These are phyloP conservation scores for Trametes sanguinea DNA, from an alignment of 768 basidiomycete species.

Conservation along the genomic window DNA sequence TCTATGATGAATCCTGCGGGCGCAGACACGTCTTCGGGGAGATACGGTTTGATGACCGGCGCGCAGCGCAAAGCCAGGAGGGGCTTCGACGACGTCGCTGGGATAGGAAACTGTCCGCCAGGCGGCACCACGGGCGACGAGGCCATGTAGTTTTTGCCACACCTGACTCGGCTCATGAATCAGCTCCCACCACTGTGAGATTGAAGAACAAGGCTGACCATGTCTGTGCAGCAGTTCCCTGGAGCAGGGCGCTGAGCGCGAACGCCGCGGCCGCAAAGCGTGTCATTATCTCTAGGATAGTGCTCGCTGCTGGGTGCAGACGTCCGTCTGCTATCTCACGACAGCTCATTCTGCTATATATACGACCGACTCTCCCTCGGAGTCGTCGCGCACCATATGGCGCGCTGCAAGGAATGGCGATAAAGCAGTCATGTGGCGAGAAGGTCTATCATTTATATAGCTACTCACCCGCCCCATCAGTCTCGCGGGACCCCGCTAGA, in stretches of 20 bases:
- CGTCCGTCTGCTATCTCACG: slow-evolving; percentile 7
- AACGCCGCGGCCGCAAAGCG: slow-evolving; percentile 1
- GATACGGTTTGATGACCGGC: slow-evolving; percentile 49
- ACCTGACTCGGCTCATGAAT: slow-evolving; percentile 37
- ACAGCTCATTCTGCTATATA: slow-evolving; percentile 1
- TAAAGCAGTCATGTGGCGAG: slow-evolving; percentile 16
- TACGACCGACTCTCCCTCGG: neutral
- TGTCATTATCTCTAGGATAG: neutral
- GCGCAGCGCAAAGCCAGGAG: slow-evolving; percentile 49
- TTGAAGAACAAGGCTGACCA: neutral
- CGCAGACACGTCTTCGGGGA: slow-evolving; percentile 41
- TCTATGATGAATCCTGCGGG: slow-evolving; percentile 40
- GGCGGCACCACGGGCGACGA: slow-evolving; percentile 45
- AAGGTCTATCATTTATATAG: neutral
- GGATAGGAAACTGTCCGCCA: slow-evolving; percentile 46
- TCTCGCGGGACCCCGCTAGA: neutral
- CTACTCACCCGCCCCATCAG: neutral
- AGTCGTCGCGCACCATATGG: slow-evolving; percentile 11
- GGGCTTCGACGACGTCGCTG: slow-evolving; percentile 36
- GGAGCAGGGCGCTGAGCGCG: neutral
- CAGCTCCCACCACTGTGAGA: neutral
- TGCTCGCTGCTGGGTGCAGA: slow-evolving; percentile 2
- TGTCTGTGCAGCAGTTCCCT: slow-evolving; percentile 8
- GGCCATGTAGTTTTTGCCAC: slow-evolving; percentile 51
- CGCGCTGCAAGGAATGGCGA: slow-evolving; percentile 1